Percentiles rank a stretch among this genome's conserved stretches.
Conservation (phyloP, 208 protist genomes). For the Leishmania tarentolae region DNA sequence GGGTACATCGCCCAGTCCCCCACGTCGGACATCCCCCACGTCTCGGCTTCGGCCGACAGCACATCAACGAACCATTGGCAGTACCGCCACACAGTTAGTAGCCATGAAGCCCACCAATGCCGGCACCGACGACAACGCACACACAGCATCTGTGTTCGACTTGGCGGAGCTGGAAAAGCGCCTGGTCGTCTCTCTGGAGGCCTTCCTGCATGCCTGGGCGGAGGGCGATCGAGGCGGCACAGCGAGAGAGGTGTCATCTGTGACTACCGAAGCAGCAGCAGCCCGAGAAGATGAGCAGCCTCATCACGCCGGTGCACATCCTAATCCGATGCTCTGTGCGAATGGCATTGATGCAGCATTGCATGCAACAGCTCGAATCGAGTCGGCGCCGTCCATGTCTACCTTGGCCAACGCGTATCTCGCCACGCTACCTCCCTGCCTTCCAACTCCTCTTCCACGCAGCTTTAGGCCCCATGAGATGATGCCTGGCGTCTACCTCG, state of each 20-base stretch:
- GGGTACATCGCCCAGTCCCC: neutral
- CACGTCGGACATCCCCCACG: neutral
- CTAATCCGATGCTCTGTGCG: neutral
- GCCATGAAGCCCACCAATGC: neutral
- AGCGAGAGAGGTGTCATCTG: neutral
- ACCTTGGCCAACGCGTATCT: constrained; percentile 1
- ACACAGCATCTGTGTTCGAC: neutral
- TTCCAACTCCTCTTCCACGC: constrained; percentile 20
- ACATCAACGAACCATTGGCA: neutral
- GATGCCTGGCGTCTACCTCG: constrained; percentile 60
- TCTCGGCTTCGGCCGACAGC: neutral
- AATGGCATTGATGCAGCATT: neutral
- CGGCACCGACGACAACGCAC: neutral
- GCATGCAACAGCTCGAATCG: neutral
- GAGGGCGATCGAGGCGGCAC: neutral
- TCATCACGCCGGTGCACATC: neutral
- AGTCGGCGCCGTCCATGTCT: neutral
- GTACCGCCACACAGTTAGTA: neutral
- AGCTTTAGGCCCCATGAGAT: constrained; percentile 65
- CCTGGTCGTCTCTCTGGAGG: constrained; percentile 13
- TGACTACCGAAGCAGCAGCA: neutral
- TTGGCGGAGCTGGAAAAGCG: neutral
- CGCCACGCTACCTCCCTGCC: constrained; percentile 8
- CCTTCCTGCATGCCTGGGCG: constrained; percentile 25
- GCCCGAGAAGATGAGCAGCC: neutral